Base-by-base conservation (phyloP, 2,329 filamentous ascomycete genomes). In the Xenosphaeropsis pyriputrescens region DNA sequence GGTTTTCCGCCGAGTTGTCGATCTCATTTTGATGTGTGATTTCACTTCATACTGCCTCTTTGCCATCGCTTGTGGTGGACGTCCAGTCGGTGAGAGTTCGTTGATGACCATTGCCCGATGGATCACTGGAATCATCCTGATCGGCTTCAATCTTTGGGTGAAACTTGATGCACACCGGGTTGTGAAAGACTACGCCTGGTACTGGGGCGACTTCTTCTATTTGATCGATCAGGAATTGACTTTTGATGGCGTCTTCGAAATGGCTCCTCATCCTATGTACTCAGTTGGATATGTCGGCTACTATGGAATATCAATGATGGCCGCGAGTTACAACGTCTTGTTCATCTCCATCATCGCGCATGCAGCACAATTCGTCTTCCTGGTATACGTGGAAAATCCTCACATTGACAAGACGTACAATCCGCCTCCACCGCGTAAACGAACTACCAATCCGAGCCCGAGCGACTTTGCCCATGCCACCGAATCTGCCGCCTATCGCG, bases 201-300 rank as follows among this genome's bases (percentile, higher is more conserved):
- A 96, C 62, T 98, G 91, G 91, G 91, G 91, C 43, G 91, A 98
- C 60, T 96, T 96, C 63, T 98, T 96, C 68, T 98, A 86, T 61
- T 78, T 98, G 53, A 85, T 98, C 57, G 91, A 98, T 60, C 88
- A 96, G 62, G 85, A 94, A 55, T 68, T 98, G 57, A 96, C 88
- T 36, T 98, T 98, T 58, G 91, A 98, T 55, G 91, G 91, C 40
- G 91, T 98, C 45, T 98, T 96, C 57, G 91, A 98, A 63, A 93
- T 98, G 79, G 91, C 91, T 15, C 91, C 91, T 22, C 91, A 96
- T 57, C 89, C 89, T 45, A 96, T 96, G 89, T 96, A 96, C 63
- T 94, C 88, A 39, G 89, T 96, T 52, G 91, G 91, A 30, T 98
- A 98, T 59, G 86, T 85, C 37, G 91, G 91, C 34, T 98, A 93